Evolutionary conservation across 179 eudicot species (phyloP).

Genomic region (Beta macrorhiza): DNA sequence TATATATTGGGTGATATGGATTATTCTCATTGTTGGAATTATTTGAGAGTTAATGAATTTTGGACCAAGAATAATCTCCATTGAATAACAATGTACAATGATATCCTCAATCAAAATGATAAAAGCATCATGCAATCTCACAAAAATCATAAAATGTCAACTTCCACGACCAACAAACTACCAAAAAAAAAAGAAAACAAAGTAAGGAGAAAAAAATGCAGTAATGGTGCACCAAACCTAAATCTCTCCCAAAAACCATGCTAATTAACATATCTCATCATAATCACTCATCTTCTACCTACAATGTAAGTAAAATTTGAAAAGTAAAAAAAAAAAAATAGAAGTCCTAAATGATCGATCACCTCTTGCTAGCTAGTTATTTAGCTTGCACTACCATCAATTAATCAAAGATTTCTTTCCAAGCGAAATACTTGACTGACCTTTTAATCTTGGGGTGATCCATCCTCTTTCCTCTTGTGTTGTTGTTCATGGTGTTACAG

Average conservation of each 20-base stretch:
- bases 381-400: constrained; percentile 12
- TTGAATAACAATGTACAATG: constrained; percentile 35
- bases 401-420: background rate
- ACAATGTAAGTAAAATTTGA: constrained; percentile 17
- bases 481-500: background rate
- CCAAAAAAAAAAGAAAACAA: background rate
- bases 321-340: background rate
- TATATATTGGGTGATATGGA: background rate
- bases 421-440: constrained; percentile 21
- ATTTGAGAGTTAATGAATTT: constrained; percentile 4
- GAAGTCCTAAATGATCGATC: constrained; percentile 14
- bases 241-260: constrained; percentile 23
- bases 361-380: constrained; percentile 13
- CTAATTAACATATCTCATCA: constrained; percentile 15
- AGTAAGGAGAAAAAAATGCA: constrained; percentile 14
- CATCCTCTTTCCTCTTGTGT: background rate
- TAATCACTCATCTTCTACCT: constrained; percentile 26
- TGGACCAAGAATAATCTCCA: constrained; percentile 24
- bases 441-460: constrained; percentile 1
- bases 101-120: constrained; percentile 17
- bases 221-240: constrained; percentile 26
- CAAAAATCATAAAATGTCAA: constrained; percentile 4
- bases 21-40: constrained; percentile 2
- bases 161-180: constrained; percentile 9
- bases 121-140: constrained; percentile 21